A percentile compares a stretch with the other conserved stretches of the same genome.
Evolutionary conservation across 2,329 filamentous ascomycete species (phyloP).

Genomic region (Elsinoe fawcettii): DNA sequence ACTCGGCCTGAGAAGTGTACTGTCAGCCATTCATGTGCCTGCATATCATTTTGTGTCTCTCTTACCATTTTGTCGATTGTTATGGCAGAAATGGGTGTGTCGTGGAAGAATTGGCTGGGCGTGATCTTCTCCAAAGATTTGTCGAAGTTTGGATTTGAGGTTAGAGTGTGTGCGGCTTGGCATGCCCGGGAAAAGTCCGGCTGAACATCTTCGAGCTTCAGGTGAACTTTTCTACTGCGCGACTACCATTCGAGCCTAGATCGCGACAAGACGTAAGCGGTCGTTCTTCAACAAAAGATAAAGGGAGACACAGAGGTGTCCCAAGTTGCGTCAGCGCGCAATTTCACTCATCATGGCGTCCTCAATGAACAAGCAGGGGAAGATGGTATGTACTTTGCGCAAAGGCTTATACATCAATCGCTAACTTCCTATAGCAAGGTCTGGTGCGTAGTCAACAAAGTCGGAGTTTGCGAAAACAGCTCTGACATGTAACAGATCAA

Average conservation of each 20-base stretch:
- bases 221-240: conserved; percentile 14
- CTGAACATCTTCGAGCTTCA: conserved; percentile 7
- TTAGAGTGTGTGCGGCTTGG: conserved; percentile 14
- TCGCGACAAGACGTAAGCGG: neutral
- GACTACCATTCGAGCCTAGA: neutral
- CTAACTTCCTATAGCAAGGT: conserved; percentile 51
- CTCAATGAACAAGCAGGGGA: conserved; percentile 79
- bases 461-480: neutral
- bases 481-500: conserved; percentile 64
- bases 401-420: conserved; percentile 23
- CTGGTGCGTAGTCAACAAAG: conserved; percentile 44
- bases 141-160: conserved; percentile 14
- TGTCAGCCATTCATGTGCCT: neutral
- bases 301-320: neutral
- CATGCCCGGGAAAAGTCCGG: conserved; percentile 8
- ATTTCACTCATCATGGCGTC: conserved; percentile 35
- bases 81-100: neutral
- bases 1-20: neutral
- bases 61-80: neutral
- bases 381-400: conserved; percentile 72
- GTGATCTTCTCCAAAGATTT: conserved; percentile 10
- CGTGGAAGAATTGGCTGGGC: conserved; percentile 1
- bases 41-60: too few species aligned
- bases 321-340: conserved; percentile 18
- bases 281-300: neutral